A percentile compares a stretch with the other conserved stretches of the same genome.
Evolutionary conservation across 202 grass and related monocot genomes (phyloP).

Genomic region (Hordeum pubiflorum): DNA sequence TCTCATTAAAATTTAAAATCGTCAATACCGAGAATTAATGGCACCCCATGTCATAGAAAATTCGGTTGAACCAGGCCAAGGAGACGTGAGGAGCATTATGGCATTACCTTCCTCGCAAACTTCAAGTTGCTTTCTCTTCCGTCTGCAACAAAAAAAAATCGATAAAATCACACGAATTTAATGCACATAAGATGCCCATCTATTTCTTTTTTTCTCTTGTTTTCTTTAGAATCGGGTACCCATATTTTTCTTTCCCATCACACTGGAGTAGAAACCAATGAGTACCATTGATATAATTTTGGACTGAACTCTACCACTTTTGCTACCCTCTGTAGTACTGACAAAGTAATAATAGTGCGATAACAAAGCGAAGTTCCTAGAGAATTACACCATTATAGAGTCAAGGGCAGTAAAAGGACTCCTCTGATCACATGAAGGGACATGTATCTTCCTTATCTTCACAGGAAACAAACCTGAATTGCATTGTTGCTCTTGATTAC

Average conservation of each 20-base stretch:
- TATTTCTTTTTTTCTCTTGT: not conserved
- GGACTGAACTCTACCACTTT: not conserved
- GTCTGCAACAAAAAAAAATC: constrained; percentile 10
- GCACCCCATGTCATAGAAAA: constrained; percentile 4
- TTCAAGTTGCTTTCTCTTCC: constrained; percentile 28
- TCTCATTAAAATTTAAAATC: constrained; percentile 24
- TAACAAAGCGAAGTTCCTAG: not conserved
- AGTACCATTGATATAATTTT: not conserved
- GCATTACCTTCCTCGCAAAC: constrained; percentile 43
- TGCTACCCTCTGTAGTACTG: not conserved
- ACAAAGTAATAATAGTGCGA: not conserved
- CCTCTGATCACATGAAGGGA: not conserved
- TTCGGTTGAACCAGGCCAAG: constrained; percentile 26
- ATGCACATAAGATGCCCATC: constrained; percentile 14
- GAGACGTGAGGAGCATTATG: constrained; percentile 53
- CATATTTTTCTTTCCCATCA: not conserved
- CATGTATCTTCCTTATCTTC: not conserved
- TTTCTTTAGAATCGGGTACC: constrained; percentile 9
- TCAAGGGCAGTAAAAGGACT: not conserved
- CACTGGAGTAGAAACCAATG: not conserved
- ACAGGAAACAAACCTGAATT: constrained; percentile 10
- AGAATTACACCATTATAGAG: not conserved
- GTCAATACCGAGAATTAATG: not conserved
- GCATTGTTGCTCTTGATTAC: not conserved
- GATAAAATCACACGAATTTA: constrained; percentile 26